phyloP scores from a whole-genome alignment of 73 alveolate genomes.

The Stentor coeruleus region DNA sequence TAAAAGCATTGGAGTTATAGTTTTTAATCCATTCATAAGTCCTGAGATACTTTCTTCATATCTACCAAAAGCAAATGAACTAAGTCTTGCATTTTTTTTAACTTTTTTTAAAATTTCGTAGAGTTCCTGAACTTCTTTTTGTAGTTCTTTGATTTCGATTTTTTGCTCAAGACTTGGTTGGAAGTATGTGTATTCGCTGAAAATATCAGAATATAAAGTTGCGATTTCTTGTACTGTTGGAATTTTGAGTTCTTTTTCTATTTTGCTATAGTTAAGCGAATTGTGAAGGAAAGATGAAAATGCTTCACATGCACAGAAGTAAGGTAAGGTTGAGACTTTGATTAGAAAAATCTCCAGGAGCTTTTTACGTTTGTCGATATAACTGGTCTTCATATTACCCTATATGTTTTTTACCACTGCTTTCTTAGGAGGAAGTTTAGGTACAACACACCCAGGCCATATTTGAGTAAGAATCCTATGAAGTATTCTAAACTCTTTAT shows the following conservation, averaged over 20 bases:
- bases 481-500: slow-evolving; percentile 62
- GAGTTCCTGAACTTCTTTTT: neutral
- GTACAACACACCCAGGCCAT: neutral
- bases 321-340: slow-evolving; percentile 32
- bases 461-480: slow-evolving; percentile 43
- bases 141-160: neutral
- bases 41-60: neutral
- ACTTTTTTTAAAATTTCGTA: neutral
- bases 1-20: neutral
- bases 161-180: neutral
- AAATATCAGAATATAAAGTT: neutral
- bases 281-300: slow-evolving; percentile 32
- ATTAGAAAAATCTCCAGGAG: slow-evolving; percentile 34
- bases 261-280: neutral
- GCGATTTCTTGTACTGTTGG: neutral
- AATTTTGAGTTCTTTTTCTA: neutral
- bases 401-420: neutral
- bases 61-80: neutral
- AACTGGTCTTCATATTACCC: slow-evolving; percentile 27
- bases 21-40: neutral
- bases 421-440: neutral
- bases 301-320: slow-evolving; percentile 40
- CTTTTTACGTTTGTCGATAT: slow-evolving; percentile 30
- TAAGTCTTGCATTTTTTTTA: neutral
- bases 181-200: neutral